Evolutionary conservation across 768 basidiomycete genomes (phyloP).

Genomic region (Tubosaeta sp.): DNA sequence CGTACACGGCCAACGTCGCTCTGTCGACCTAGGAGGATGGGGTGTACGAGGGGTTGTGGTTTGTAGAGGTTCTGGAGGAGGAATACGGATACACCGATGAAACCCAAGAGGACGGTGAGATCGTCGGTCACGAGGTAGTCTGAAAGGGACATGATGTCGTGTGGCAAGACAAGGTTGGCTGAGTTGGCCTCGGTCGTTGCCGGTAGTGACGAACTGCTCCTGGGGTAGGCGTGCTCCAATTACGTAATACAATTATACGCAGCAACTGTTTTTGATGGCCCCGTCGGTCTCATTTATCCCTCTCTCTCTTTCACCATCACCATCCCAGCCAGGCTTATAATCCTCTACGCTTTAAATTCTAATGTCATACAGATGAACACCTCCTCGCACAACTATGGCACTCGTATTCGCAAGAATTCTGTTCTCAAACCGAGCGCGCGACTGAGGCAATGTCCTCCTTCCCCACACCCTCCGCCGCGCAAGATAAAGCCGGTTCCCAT

Average conservation of each 20-base stretch:
- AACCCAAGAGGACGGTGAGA: constrained; percentile 69
- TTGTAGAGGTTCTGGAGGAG: constrained; percentile 74
- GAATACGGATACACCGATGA: constrained; percentile 73
- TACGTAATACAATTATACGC: constrained; percentile 30
- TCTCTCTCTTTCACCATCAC: constrained; percentile 29
- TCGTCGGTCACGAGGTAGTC: constrained; percentile 74
- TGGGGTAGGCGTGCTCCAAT: constrained; percentile 15
- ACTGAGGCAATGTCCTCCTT: constrained; percentile 42
- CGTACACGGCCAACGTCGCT: constrained; percentile 83
- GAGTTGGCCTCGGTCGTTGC: constrained; percentile 4
- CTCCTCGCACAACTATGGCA: constrained; percentile 43
- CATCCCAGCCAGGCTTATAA: constrained; percentile 8
- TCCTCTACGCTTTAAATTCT: neutral
- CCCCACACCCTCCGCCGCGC: constrained; percentile 30
- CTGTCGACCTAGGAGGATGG: constrained; percentile 89
- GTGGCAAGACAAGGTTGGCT: neutral
- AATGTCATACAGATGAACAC: constrained; percentile 6
- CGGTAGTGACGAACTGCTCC: neutral
- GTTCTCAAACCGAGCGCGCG: constrained; percentile 50
- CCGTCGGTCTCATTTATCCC: constrained; percentile 20
- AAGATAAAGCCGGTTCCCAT: constrained; percentile 31
- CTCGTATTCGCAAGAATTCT: constrained; percentile 50
- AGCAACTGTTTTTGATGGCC: constrained; percentile 31
- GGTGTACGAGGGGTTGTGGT: constrained; percentile 84
- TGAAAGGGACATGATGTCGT: constrained; percentile 38